These are phyloP conservation scores for Phoenix roebelenii DNA, from an alignment of 176 grass and related monocot species.

Conservation along the genomic window DNA sequence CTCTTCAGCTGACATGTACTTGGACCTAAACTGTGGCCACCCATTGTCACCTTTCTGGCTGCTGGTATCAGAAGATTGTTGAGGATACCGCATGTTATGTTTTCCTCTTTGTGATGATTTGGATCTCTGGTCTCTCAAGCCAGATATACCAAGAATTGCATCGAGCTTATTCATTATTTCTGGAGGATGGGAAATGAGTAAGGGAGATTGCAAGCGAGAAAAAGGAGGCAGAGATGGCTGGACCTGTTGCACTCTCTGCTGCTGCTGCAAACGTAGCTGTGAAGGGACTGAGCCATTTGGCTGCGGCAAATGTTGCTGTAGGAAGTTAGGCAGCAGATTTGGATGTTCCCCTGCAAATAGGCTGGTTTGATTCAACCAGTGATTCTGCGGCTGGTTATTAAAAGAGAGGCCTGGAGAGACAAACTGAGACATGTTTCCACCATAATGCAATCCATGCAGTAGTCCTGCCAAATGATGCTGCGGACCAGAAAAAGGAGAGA, in stretches of 20 bases:
- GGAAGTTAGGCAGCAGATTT: conserved; percentile 44
- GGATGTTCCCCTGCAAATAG: conserved; percentile 34
- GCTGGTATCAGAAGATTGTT: conserved; percentile 46
- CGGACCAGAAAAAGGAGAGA: conserved; percentile 47
- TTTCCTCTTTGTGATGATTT: conserved; percentile 61
- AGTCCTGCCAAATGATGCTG: conserved; percentile 55
- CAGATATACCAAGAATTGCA: conserved; percentile 34
- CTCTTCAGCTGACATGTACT: conserved; percentile 97
- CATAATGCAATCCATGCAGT: conserved; percentile 60
- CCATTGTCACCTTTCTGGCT: conserved; percentile 53
- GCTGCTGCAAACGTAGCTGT: conserved; percentile 51
- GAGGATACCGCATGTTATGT: conserved; percentile 54
- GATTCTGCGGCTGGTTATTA: conserved; percentile 36
- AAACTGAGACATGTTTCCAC: conserved; percentile 41
- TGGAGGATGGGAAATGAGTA: conserved; percentile 40
- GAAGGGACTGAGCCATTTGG: conserved; percentile 57
- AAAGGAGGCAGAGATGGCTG: conserved; percentile 52
- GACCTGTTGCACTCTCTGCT: conserved; percentile 58
- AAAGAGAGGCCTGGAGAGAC: conserved; percentile 32
- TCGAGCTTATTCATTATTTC: conserved; percentile 46
- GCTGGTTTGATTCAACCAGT: conserved; percentile 44
- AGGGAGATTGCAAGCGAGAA: conserved; percentile 36
- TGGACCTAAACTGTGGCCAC: conserved; percentile 66
- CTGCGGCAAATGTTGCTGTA: conserved; percentile 63
- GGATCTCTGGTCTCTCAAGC: conserved; percentile 54